Evolutionary conservation across 2,329 filamentous ascomycete genomes (phyloP), one percentile per base, ranked within the genome.

Genomic region (Sporothrix mexicana): DNA sequence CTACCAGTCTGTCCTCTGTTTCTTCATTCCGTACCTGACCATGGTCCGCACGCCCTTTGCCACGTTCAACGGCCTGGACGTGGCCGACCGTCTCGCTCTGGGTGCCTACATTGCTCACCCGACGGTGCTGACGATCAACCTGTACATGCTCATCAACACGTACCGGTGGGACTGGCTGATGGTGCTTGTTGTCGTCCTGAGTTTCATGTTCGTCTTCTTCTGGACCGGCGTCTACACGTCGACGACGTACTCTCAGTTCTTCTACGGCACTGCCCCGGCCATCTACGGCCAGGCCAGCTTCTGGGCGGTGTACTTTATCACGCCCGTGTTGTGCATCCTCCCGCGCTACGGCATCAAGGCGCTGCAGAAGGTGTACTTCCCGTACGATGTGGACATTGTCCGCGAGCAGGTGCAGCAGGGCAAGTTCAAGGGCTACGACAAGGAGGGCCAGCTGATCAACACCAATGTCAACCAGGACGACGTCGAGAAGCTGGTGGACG

Each of bases 101-200:
- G 96, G 96, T 78, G 88, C 93, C 70, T 97, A 96, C 80, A 90
- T 98, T 77, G 94, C 91, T 2, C 93, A 93, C 73, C 92, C 93
- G 15, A 91, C 93, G 7, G 91, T 99, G 73, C 84, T 97, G 77
- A 91, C 93, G 55, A 97, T 97, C 85, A 99, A 99, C 82, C 84
- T 91, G 73, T 99, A 98, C 84, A 93, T 99, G 77, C 85, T 99
- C 76, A 90, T 98, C 84, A 99, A 99, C 83, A 97, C 93, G 0
- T 98, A 97, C 82, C 90, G 95, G 74, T 99, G 96, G 96, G 96
- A 99, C 81, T 99, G 95, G 95, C 86, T 99, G 78, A 97, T 97
- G 83, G 82, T 95, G 25, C 84, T 97, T 73, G 91, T 98, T 75
- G 92, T 97, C 69, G 83, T 83, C 30, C 88, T 98, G 81, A 97